Evolutionary conservation across 352 stramenopile genomes (phyloP), one percentile per base, ranked within the genome.

Genomic region (Pythium coloratum): DNA sequence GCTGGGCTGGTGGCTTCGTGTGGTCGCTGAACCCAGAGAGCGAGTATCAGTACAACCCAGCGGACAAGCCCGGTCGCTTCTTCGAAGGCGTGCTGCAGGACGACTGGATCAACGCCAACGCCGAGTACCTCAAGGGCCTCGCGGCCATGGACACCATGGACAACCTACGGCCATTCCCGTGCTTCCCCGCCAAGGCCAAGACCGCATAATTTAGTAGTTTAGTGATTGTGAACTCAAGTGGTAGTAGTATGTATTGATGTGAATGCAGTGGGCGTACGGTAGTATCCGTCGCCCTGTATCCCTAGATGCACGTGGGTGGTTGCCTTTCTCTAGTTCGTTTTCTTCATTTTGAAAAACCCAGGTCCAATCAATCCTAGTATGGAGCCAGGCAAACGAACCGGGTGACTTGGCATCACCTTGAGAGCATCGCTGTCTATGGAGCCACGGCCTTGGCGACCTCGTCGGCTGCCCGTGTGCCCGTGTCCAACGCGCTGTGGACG

Each of bases 1-100:
- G 60, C 26, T 94, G 90, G 57, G 79, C 80, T 0, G 86, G 86
- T 18, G 86, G 83, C 5, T 94, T 92, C 64, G 90, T 94, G 79
- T 94, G 86, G 86, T 91, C 82, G 24, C 75, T 94, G 34, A 94
- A 94, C 62, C 86, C 86, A 1, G 86, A 94, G 67, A 90, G 78
- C 38, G 72, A 76, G 26, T 94, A 94, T 69, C 65, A 88, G 59
- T 92, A 90, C 72, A 92, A 92, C 66, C 83, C 84, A 16, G 81
- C 78, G 18, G 76, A 80, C 60, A 75, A 63, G 8, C 57, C 80
- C 32, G 82, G 84, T 9, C 64, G 75, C 50, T 92, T 88, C 67
- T 87, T 74, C 0, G 86, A 94, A 70, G 86, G 86, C 1, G 69
- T 92, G 58, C 70, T 94, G 6, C 50, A 76, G n/a, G 77, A 89